A percentile compares a stretch with the other conserved stretches of the same genome.
These are phyloP conservation scores for Karstenula rhodostoma DNA, from an alignment of 2,329 filamentous ascomycete species.

Conservation along the genomic window DNA sequence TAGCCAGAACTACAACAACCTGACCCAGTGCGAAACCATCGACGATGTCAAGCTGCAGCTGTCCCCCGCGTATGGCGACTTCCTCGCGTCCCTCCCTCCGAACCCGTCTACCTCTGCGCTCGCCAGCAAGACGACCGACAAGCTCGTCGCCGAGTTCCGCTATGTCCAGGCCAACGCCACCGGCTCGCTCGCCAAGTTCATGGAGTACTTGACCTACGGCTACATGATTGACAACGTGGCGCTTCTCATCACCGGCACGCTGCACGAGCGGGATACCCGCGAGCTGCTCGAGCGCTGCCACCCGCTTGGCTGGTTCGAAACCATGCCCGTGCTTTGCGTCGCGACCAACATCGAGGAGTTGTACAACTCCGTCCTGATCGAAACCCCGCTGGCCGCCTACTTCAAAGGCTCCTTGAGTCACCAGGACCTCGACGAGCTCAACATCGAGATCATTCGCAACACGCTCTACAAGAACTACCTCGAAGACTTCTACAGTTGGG, in stretches of 20 bases:
- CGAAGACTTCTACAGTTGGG: conserved; percentile 95
- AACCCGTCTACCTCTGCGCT: conserved; percentile 97
- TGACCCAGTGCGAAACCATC: conserved; percentile 97
- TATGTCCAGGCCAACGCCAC: conserved; percentile 95
- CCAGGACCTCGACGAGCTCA: conserved; percentile 96
- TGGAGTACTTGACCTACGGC: conserved; percentile 97
- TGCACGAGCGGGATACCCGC: conserved; percentile 95
- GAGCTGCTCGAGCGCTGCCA: conserved; percentile 96
- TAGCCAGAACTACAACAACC: conserved; percentile 88
- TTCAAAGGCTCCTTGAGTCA: conserved; percentile 97
- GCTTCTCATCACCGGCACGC: conserved; percentile 93
- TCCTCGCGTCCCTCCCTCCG: conserved; percentile 89
- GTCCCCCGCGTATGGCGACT: conserved; percentile 95
- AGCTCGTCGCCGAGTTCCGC: conserved; percentile 95
- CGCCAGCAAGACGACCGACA: conserved; percentile 94
- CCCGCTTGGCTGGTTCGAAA: conserved; percentile 98
- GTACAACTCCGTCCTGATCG: conserved; percentile 97
- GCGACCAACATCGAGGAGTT: conserved; percentile 98
- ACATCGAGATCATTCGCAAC: conserved; percentile 99
- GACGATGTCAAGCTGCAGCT: conserved; percentile 99
- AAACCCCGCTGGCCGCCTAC: conserved; percentile 93
- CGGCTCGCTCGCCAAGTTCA: conserved; percentile 90
- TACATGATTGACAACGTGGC: conserved; percentile 99
- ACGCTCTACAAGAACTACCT: conserved; percentile 99
- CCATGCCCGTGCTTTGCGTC: conserved; percentile 96